These are phyloP conservation scores for Hsuehochloa calcarea DNA, from an alignment of 176 grass and related monocot species.

Conservation along the genomic window DNA sequence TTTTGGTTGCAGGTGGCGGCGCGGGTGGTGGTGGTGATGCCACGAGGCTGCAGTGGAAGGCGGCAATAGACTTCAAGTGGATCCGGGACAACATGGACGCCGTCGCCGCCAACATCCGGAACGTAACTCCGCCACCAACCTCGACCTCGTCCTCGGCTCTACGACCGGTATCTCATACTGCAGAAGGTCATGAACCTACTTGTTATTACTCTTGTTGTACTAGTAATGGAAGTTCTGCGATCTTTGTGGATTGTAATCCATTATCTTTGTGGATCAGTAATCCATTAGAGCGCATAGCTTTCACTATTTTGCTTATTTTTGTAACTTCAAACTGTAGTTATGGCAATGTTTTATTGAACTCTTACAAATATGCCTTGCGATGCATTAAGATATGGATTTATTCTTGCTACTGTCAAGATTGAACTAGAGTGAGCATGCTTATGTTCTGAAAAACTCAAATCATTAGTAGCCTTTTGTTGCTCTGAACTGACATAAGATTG, in stretches of 20 bases:
- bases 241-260: too few relatives aligned
- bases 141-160: constrained; percentile 85
- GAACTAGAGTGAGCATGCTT: not conserved
- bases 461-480: not conserved
- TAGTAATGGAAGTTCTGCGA: not conserved
- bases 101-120: constrained; percentile 65
- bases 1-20: constrained; percentile 1
- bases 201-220: not conserved
- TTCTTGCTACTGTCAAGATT: not conserved
- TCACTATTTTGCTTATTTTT: not conserved
- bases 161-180: constrained; percentile 68
- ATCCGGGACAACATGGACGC: constrained; percentile 82
- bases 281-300: not conserved
- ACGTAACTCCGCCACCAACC: constrained; percentile 73
- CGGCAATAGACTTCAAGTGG: constrained; percentile 98
- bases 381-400: not conserved
- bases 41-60: constrained; percentile 74
- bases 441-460: not conserved
- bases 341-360: not conserved
- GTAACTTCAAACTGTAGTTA: not conserved
- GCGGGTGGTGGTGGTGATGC: constrained; percentile 19
- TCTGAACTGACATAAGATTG: not conserved
- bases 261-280: too few relatives aligned
- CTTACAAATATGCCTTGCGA: not conserved
- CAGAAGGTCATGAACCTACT: constrained; percentile 62